phyloP scores from a whole-genome alignment of 1,284 basidiomycete genomes.

The Melampsora americana region DNA sequence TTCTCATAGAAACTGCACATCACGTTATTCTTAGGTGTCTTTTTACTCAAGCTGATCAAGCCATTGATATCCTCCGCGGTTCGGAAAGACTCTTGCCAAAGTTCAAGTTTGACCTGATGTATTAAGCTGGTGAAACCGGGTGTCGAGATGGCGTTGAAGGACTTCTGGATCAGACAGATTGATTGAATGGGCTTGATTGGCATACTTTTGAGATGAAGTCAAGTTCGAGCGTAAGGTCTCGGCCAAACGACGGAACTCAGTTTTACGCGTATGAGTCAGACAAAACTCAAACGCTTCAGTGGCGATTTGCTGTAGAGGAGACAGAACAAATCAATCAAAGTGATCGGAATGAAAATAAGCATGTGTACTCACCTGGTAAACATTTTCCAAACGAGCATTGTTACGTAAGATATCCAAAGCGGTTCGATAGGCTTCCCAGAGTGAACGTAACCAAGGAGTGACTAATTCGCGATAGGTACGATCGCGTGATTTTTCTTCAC shows the following conservation, averaged over 20 bases:
- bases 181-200: constrained; percentile 93
- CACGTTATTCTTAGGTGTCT: constrained; percentile 84
- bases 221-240: constrained; percentile 95
- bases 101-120: constrained; percentile 96
- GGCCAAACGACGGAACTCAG: constrained; percentile 94
- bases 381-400: constrained; percentile 85
- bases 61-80: constrained; percentile 98
- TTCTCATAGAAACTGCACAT: constrained; percentile 99
- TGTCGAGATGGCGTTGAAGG: constrained; percentile 94
- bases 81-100: constrained; percentile 99
- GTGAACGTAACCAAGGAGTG: constrained; percentile 95
- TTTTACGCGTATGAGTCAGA: constrained; percentile 86
- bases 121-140: constrained; percentile 94
- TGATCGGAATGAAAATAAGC: constrained; percentile 3
- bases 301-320: constrained; percentile 71
- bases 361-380: constrained; percentile 74
- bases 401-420: constrained; percentile 95
- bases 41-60: constrained; percentile 74
- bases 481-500: constrained; percentile 88
- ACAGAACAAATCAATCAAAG: constrained; percentile 1
- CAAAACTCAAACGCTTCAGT: constrained; percentile 98
- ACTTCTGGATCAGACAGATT: constrained; percentile 95
- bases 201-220: constrained; percentile 89
- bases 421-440: constrained; percentile 97
- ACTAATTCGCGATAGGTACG: constrained; percentile 92